Evolutionary conservation across 2,329 filamentous ascomycete genomes (phyloP).

Genomic region (Chrysosporium queenslandicum): DNA sequence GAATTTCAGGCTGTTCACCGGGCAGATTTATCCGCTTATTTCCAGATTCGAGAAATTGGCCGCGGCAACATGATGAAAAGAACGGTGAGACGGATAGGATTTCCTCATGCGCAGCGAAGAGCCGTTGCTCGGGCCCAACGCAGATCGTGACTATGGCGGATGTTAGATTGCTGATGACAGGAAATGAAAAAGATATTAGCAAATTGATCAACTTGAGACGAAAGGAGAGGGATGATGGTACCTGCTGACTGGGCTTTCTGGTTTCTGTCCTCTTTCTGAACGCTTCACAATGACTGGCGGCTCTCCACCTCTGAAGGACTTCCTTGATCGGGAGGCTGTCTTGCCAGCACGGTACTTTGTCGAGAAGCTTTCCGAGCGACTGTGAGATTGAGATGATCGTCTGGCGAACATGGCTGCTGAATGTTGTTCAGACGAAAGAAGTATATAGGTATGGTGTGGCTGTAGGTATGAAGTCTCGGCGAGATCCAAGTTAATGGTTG

Average conservation of each 20-base stretch:
- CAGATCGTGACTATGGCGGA: constrained; percentile 70
- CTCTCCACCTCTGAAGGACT: constrained; percentile 22
- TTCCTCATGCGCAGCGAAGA: constrained; percentile 87
- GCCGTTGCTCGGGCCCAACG: constrained; percentile 68
- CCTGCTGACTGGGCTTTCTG: constrained; percentile 28
- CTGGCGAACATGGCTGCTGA: constrained; percentile 17
- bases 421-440: neutral
- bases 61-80: constrained; percentile 57
- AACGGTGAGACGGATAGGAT: constrained; percentile 68
- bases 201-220: neutral
- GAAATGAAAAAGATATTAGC: neutral
- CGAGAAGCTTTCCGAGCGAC: constrained; percentile 23
- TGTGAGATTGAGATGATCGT: constrained; percentile 18
- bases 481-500: constrained; percentile 2
- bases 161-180: constrained; percentile 42
- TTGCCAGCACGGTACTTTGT: constrained; percentile 25
- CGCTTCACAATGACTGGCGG: constrained; percentile 21
- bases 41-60: constrained; percentile 51
- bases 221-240: constrained; percentile 16
- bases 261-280: constrained; percentile 22
- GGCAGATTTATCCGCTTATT: constrained; percentile 68
- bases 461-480: neutral
- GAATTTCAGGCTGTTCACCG: constrained; percentile 79
- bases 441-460: neutral
- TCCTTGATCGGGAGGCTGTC: constrained; percentile 20